Conservation (phyloP, 176 grass and related monocot genomes). For the Chloris gayana region DNA sequence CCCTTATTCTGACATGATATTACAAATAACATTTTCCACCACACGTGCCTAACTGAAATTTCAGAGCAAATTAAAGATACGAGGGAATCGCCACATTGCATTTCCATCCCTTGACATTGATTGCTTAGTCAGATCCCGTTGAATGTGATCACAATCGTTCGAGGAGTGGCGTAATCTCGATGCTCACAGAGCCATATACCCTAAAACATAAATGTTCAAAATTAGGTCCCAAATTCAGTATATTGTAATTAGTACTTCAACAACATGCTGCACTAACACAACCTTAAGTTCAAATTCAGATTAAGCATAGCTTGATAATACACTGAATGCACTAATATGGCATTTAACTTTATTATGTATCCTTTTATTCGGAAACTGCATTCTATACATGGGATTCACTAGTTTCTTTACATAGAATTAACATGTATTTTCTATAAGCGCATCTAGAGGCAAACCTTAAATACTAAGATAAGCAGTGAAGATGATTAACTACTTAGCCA, state of each 20-base stretch:
- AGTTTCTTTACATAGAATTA: background rate
- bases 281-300: background rate
- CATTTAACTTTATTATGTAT: background rate
- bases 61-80: background rate
- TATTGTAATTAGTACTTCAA: background rate
- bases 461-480: background rate
- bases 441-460: constrained; percentile 29
- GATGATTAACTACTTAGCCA: background rate
- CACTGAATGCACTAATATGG: background rate
- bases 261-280: background rate
- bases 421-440: background rate
- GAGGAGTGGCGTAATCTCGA: constrained; percentile 74
- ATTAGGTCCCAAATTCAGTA: constrained; percentile 7
- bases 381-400: constrained; percentile 5
- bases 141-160: constrained; percentile 83
- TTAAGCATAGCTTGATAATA: too few relatives aligned
- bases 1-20: constrained; percentile 2
- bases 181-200: constrained; percentile 98
- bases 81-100: background rate
- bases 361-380: background rate
- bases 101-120: background rate
- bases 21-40: constrained; percentile 12
- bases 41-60: constrained; percentile 15
- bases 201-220: constrained; percentile 33
- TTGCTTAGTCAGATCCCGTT: constrained; percentile 56